phyloP scores from a whole-genome alignment of 2,329 filamentous ascomycete genomes.

The Botrytis hyacinthi region DNA sequence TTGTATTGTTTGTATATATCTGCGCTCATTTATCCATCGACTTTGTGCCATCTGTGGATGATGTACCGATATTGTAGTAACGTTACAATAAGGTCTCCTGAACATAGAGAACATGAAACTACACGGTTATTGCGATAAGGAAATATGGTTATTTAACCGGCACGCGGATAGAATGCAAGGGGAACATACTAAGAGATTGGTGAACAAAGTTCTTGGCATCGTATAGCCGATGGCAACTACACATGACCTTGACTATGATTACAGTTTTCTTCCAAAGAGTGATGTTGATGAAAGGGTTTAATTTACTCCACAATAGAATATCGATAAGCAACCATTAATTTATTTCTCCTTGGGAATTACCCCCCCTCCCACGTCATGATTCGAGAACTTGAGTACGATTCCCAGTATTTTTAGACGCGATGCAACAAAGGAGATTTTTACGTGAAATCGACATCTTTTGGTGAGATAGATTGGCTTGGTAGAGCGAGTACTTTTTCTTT shows the following conservation, averaged over 20 bases:
- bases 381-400: not conserved
- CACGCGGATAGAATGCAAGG: not conserved
- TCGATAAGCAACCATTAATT: too few relatives aligned
- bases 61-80: constrained; percentile 1
- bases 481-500: not conserved
- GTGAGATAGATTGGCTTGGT: not conserved
- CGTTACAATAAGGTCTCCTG: constrained; percentile 6
- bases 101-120: not conserved
- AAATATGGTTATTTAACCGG: not conserved
- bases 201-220: not conserved
- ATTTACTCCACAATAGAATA: not conserved
- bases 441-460: not conserved
- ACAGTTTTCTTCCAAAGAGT: not conserved
- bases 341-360: too few relatives aligned
- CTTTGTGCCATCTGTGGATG: not conserved
- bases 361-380: too few relatives aligned
- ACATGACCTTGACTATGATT: not conserved
- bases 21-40: not conserved
- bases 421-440: not conserved
- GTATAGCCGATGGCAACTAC: not conserved
- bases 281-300: not conserved
- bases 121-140: not conserved
- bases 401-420: not conserved
- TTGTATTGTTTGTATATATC: not conserved
- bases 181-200: not conserved